These are phyloP conservation scores for Firmiana major DNA, from an alignment of 345 rosid species.

Conservation along the genomic window DNA sequence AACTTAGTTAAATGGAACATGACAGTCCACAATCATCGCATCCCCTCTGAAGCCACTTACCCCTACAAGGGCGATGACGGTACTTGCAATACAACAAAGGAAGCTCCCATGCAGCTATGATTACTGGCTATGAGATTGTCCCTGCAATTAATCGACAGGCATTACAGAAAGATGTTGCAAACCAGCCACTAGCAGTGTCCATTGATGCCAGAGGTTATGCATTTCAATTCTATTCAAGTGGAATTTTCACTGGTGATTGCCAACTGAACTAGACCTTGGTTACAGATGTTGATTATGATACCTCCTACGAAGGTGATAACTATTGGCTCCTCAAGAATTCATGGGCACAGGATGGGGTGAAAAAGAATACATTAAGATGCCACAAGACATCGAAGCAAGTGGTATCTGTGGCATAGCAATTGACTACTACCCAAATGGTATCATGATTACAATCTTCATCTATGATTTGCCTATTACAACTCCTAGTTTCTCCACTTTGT, in stretches of 20 bases:
- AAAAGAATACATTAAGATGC: constrained; percentile 32
- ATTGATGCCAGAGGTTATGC: constrained; percentile 39
- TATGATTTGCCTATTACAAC: neutral
- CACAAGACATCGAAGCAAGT: constrained; percentile 19
- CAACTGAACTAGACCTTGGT: constrained; percentile 8
- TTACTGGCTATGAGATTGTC: constrained; percentile 43
- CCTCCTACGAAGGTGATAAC: neutral
- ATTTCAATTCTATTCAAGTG: constrained; percentile 47
- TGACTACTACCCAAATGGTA: too few relatives aligned
- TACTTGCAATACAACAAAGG: neutral
- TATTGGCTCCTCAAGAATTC: constrained; percentile 40
- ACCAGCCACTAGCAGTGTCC: constrained; percentile 54
- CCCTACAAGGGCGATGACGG: constrained; percentile 31
- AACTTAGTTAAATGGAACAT: constrained; percentile 41
- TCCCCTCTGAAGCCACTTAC: constrained; percentile 40
- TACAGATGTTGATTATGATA: neutral
- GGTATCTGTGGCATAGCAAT: constrained; percentile 28
- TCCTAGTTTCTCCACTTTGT: neutral
- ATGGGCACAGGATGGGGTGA: constrained; percentile 33
- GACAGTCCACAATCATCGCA: constrained; percentile 40
- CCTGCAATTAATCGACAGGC: constrained; percentile 43
- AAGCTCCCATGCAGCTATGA: constrained; percentile 16
- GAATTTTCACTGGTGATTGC: constrained; percentile 48
- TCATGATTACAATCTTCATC: neutral
- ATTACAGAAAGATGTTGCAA: constrained; percentile 51